Evolutionary conservation across 441 rosid species (phyloP), one percentile per base, ranked within the genome.

Genomic region (Eruca vesicaria): DNA sequence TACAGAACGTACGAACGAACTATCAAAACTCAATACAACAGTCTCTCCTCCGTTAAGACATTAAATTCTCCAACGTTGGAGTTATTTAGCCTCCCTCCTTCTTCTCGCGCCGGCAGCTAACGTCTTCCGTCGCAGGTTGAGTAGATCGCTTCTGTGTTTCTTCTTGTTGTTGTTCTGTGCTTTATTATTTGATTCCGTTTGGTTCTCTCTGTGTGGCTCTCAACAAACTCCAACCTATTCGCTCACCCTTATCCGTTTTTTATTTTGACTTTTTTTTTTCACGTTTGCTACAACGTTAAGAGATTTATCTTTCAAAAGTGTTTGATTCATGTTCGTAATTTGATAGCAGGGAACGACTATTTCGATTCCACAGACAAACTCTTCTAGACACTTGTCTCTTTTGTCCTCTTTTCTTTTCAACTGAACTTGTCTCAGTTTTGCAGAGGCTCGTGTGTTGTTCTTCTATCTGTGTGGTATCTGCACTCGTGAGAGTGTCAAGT

Each of bases 371-470:
- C 28, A 12, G 36, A 7, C 53, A 20, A 19, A 7, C 2, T 20
- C 28, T 16, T 36, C 52, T 43, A n/a, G n/a, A 3, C 33, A 33
- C 18, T 20, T 72, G 18, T n/a, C n/a, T n/a, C n/a, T n/a, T n/a
- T n/a, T n/a, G n/a, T n/a, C n/a, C n/a, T n/a, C n/a, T n/a, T n/a
- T n/a, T n/a, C n/a, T n/a, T n/a, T n/a, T n/a, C n/a, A n/a, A n/a
- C n/a, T 23, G 3, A 23, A 23, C 26, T 23, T 23, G 26, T 1
- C 26, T 14, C 3, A 23, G 31, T 8, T 35, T 32, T 45, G 29
- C 59, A 74, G n/a, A n/a, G 72, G 63, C 48, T 66, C n/a, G n/a
- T 66, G 45, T 23, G 26, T 23, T 71, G 35, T 58, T 68, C 52
- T n/a, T 57, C 15, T 69, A 20, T 19, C 8, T n/a, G n/a, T n/a